Evolutionary conservation across 768 basidiomycete genomes (phyloP), one percentile per base, ranked within the genome.

Genomic region (Tulasnella sp.): DNA sequence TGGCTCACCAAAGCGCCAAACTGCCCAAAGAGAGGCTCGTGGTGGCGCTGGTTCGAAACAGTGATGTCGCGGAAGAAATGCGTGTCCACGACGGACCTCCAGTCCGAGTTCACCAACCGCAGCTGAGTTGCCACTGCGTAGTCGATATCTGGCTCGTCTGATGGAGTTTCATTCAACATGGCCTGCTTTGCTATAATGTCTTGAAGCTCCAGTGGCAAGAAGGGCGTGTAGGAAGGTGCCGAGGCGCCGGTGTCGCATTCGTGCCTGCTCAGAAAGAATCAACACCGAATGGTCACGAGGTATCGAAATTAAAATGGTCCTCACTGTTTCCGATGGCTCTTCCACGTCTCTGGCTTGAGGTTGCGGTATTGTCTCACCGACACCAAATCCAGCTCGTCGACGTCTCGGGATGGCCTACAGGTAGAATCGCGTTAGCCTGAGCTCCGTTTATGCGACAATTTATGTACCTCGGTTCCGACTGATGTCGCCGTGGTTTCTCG

Each of bases 21-120:
- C 19, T 21, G 58, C 36, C 76, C 76, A 27, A 77, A 58, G 10
- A 77, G 76, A 18, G 76, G 56, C 10, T 77, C 76, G 31, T 58
- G 58, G 19, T 77, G 76, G 21, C 36, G 31, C 34, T 68, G 48
- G 31, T 71, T 77, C 58, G 48, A 56, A 52, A 77, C 58, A 31
- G 58, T 40, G 19, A 77, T 38, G 58, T 77, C 56, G 6, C 58
- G 56, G 42, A 68, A 77, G n/a, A 77, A 71, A 52, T 62, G 48
- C 18, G 58, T 46, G 27, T 77, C 76, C 39, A 77, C 76, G 27
- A 42, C 48, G 10, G 36, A 6, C 31, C 58, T 52, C 76, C 76
- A 77, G 31, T 48, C 40, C 48, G 48, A 38, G 10, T 77, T 77
- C 56, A 77, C 76, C 36, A 77, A 36, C 27, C 58, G 68, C 42